Evolutionary conservation across 2,329 filamentous ascomycete species (phyloP), one percentile per base, ranked within the genome.

Genomic region (Ophiostoma ulmi): DNA sequence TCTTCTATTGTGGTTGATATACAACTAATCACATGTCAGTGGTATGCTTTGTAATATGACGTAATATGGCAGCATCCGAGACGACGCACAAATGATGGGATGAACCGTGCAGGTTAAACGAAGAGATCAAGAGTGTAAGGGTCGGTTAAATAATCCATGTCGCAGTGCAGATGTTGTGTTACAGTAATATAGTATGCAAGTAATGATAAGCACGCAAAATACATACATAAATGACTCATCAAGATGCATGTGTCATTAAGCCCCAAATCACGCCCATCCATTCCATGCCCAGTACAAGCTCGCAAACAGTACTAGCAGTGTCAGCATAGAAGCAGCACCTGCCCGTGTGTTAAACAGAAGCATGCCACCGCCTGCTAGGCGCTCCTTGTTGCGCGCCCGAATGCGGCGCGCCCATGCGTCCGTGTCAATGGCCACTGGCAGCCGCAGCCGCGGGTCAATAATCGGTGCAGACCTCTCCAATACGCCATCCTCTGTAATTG

Each of bases 271-370:
- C n/a, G 36, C n/a, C 38, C 65, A 38, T 14, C 63, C 66, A 20
- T 68, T 68, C 69, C 68, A 75, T 41, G 77, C 71, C 83, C 82
- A 86, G 78, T 85, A 88, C 6, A 78, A 76, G 5, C 81, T 81
- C 7, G 82, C 74, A 10, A 80, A 79, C 13, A 84, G 72, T 2
- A 81, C 74, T 41, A 85, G 70, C 63, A 83, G 69, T 20, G 83
- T 81, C 1, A 78, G 78, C 48, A 88, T 75, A 13, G 84, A 77
- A 70, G 81, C 75, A 3, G 83, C 83, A 1, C 84, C 85, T 74
- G 85, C 80, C 73, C 79, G 80, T 13, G 86, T 87, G 74, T 84
- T 84, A 78, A 84, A 86, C 58, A 87, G 76, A 64, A 86, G 80
- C 78, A 86, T 85, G 68, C 82, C 82, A 83, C 84, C 86, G 8